Base-by-base conservation (phyloP, 768 basidiomycete genomes). In the Trametes punicea region DNA sequence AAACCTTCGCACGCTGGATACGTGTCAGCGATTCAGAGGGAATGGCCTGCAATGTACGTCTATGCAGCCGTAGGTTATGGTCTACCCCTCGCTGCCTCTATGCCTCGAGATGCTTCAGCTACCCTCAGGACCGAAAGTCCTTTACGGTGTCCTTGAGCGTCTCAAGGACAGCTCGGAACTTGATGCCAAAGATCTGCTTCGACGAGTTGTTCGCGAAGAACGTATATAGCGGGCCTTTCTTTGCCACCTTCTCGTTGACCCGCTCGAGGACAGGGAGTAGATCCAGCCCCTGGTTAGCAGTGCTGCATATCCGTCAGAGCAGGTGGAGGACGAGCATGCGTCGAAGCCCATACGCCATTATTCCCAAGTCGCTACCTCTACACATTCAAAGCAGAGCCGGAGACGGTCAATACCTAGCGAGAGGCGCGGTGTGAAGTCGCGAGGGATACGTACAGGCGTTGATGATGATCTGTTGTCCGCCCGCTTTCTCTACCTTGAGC, bases 401-500 rank as follows among this genome's bases (percentile, higher is more conserved):
- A 41, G 20, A 6, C 21, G 10, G 18, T 21, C 11, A 1, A 6
- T 5, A 10, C 9, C 40, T 31, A 18, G 40, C 11, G n/a, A n/a
- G n/a, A n/a, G n/a, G n/a, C n/a, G n/a, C n/a, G n/a, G n/a, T n/a
- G n/a, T n/a, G n/a, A 1, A 15, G 10, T 44, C 23, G 9, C 33
- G 16, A 3, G 6, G 1, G 15, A 23, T 18, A 48, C 47, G 21
- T 25, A 48, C 47, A 16, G 16, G 33, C 20, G 47, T 38, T 48
- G 23, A 34, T 56, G 63, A 87, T 74, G 61, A 87, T 77, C 29
- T 85, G 71, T 55, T 87, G 73, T 0, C 81, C 80, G 3, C 77
- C 78, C 0, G 83, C 84, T 3, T 71, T 74, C 30, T 75, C 71
- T 45, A 74, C 76, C 51, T 76, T 74, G 27, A 89, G 65, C 6